These are phyloP conservation scores for Quercus alba DNA, from an alignment of 306 rosid genomes.

Conservation along the genomic window DNA sequence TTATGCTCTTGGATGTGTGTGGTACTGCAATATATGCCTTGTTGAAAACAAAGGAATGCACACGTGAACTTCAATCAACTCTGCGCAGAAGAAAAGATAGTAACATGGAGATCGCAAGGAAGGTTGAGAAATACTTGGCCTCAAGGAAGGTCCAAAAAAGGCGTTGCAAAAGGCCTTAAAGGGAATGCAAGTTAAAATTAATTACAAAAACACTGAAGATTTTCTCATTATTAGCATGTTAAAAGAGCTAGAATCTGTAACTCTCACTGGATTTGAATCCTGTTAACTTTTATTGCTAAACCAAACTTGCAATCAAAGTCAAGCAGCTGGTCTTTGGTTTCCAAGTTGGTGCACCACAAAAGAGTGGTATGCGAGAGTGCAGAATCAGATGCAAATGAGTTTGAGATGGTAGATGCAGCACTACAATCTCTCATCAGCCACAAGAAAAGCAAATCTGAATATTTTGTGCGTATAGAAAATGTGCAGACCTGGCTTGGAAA, in stretches of 20 bases:
- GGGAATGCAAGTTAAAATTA: no score
- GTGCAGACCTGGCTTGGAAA: no score
- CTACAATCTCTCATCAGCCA: constrained; percentile 10
- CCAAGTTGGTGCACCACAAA: constrained; percentile 23
- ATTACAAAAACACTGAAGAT: no score
- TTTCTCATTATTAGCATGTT: no score
- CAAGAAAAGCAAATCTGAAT: background rate
- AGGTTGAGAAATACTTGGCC: no score
- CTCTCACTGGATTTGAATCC: no score
- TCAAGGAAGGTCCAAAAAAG: no score
- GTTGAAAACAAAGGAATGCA: constrained; percentile 20
- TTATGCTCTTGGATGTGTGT: constrained; percentile 19
- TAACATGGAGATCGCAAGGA: constrained; percentile 5
- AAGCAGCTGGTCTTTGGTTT: constrained; percentile 14
- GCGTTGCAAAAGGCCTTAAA: no score
- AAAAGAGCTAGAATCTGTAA: no score
- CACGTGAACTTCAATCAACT: constrained; percentile 16
- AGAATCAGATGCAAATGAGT: constrained; percentile 17
- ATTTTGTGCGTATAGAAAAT: no score
- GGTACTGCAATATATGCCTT: constrained; percentile 17
- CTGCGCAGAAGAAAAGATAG: constrained; percentile 8
- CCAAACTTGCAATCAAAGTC: constrained; percentile 1
- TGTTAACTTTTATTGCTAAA: no score
- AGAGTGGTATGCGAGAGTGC: constrained; percentile 14
- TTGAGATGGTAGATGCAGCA: constrained; percentile 17